These are phyloP conservation scores for Lentinula boryana DNA, from an alignment of 768 basidiomycete genomes.

Conservation along the genomic window DNA sequence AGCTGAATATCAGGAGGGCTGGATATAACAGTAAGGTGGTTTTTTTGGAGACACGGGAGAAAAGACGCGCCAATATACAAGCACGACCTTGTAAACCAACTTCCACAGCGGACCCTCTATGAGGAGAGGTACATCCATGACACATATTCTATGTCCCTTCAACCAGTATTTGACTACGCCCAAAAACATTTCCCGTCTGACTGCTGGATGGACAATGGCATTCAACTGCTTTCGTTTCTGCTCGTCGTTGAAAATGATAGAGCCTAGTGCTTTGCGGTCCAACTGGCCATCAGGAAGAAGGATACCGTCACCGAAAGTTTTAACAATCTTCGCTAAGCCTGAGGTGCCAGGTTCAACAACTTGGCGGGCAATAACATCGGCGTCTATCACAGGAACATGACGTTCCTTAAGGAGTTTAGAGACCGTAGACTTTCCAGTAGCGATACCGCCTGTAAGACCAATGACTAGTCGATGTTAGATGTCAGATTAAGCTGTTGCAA, in stretches of 20 bases:
- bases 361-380: constrained; percentile 81
- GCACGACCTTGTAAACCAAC: constrained; percentile 76
- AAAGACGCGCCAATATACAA: constrained; percentile 81
- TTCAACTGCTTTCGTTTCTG: constrained; percentile 70
- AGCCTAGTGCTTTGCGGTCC: constrained; percentile 78
- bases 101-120: constrained; percentile 85
- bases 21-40: background rate
- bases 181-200: constrained; percentile 72
- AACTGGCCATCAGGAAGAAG: constrained; percentile 65
- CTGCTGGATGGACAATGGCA: constrained; percentile 84
- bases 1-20: constrained; percentile 85
- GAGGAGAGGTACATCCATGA: constrained; percentile 88
- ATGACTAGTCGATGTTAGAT: constrained; percentile 49
- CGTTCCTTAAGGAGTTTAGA: constrained; percentile 64
- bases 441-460: constrained; percentile 94
- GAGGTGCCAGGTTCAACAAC: constrained; percentile 82
- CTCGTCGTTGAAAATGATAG: constrained; percentile 78
- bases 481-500: background rate
- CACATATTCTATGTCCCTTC: constrained; percentile 67
- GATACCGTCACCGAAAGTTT: constrained; percentile 66
- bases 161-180: constrained; percentile 68
- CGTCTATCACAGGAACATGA: constrained; percentile 82
- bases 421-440: constrained; percentile 94
- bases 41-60: background rate
- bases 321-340: constrained; percentile 60